Evolutionary conservation across 805 yeast genomes (phyloP), one percentile per base, ranked within the genome.

Genomic region (Kodamaea jinghongensis): DNA sequence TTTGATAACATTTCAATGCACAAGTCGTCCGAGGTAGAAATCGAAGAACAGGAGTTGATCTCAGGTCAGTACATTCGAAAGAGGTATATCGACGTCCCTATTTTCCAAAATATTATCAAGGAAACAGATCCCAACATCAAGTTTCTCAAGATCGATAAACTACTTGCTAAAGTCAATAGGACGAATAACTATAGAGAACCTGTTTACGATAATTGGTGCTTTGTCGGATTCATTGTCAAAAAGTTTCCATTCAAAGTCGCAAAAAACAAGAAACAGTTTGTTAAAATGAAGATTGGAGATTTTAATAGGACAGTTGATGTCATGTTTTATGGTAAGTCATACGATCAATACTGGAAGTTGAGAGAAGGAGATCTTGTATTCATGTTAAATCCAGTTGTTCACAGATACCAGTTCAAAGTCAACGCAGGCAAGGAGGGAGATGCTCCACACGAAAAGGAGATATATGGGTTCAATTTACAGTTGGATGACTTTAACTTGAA

Each of bases 281-380:
- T 86, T 47, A 75, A 75, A 41, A 41, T 89, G 14, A 73, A 76
- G 2, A 50, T 91, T 2, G 84, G 95, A 0, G 85, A 86, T 54
- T 82, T 89, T 51, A 70, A 70, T 38, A 74, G 73, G 37, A 75
- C 76, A 2, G 58, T 89, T 2, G 76, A 79, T 34, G 52, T 88
- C 4, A 74, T 79, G 41, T 56, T 90, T 3, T 82, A 84, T 54
- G 89, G 82, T 1, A 63, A 70, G 12, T 85, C 88, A 4, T 82
- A 82, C 45, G 76, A 78, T 15, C 77, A 75, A 52, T 84, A 79
- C 58, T 86, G 86, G 80, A 87, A 84, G 46, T 52, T 89, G 2
- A 66, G 78, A 38, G 69, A 79, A 1, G 97, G 98, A 0, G 88
- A 85, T 44, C 60, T 90, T 0, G 60, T 90, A 8, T 84, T 83